phyloP scores from a whole-genome alignment of 192 early-diverging fungal genomes.

The Podila epigama region DNA sequence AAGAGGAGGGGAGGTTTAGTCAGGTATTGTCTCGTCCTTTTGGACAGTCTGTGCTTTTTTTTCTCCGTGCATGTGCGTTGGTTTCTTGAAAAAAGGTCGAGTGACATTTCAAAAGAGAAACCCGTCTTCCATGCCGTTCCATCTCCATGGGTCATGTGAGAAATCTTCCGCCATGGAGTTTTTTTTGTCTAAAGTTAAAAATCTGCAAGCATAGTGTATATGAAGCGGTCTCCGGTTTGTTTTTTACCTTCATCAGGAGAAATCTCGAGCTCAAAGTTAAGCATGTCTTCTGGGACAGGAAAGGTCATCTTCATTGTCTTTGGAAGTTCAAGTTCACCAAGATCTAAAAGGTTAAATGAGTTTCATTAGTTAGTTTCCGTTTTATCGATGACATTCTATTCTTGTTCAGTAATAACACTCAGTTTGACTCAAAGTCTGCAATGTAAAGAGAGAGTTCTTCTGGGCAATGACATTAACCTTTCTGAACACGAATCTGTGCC shows the following conservation, averaged over 20 bases:
- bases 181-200: too few relatives aligned
- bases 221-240: too few relatives aligned
- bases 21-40: background rate
- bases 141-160: background rate
- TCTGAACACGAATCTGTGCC: constrained; percentile 91
- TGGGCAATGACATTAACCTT: constrained; percentile 64
- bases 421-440: too few relatives aligned
- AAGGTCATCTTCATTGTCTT: constrained; percentile 78
- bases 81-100: too few relatives aligned
- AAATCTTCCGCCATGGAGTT: too few relatives aligned
- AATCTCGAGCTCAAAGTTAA: constrained; percentile 85
- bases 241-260: constrained; percentile 83
- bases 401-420: too few relatives aligned
- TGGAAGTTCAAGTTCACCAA: constrained; percentile 83
- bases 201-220: too few relatives aligned
- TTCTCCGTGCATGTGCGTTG: background rate
- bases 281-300: constrained; percentile 79
- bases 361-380: background rate
- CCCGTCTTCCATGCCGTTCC: constrained; percentile 1
- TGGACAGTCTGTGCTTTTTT: background rate
- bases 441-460: background rate
- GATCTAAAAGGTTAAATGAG: constrained; percentile 61
- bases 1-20: background rate
- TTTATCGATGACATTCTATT: too few relatives aligned
- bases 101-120: too few relatives aligned